Conservation (phyloP, 768 basidiomycete genomes). For the Mycena epipterygia region DNA sequence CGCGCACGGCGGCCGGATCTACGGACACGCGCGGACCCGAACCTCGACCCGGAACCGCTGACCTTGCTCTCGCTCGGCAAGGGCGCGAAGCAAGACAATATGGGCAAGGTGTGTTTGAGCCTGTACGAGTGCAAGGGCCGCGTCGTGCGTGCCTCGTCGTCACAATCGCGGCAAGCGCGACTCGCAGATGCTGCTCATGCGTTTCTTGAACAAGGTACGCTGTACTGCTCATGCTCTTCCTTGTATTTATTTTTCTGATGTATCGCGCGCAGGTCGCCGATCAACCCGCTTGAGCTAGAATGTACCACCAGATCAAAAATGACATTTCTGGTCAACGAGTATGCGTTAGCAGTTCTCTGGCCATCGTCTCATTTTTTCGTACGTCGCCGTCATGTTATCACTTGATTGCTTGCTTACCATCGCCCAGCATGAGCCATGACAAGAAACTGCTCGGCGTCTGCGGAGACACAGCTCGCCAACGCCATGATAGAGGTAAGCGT, state of each 20-base stretch:
- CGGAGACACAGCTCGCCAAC: slow-evolving; percentile 94
- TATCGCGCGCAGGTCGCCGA: slow-evolving; percentile 91
- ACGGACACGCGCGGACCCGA: slow-evolving; percentile 93
- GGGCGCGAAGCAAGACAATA: slow-evolving; percentile 96
- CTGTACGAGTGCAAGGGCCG: slow-evolving; percentile 95
- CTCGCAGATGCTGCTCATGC: slow-evolving; percentile 96
- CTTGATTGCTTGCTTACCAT: not conserved
- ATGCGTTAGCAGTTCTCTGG: slow-evolving; percentile 89
- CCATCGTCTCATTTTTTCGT: slow-evolving; percentile 95
- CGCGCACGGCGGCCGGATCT: no score
- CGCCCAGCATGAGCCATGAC: slow-evolving; percentile 92
- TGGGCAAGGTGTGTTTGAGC: slow-evolving; percentile 98
- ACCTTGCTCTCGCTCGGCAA: slow-evolving; percentile 95
- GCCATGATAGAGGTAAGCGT: slow-evolving; percentile 91
- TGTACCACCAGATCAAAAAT: slow-evolving; percentile 99
- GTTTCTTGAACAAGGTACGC: slow-evolving; percentile 99
- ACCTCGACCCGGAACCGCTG: slow-evolving; percentile 93
- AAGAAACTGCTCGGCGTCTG: slow-evolving; percentile 95
- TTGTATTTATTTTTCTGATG: not conserved
- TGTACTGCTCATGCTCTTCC: slow-evolving; percentile 30
- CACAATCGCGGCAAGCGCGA: slow-evolving; percentile 98
- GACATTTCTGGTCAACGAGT: slow-evolving; percentile 99
- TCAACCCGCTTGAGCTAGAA: slow-evolving; percentile 98
- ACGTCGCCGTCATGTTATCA: slow-evolving; percentile 51
- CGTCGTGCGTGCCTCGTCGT: slow-evolving; percentile 93